Evolutionary conservation across 129 eudicot species (phyloP), one percentile per base, ranked within the genome.

Genomic region (Artemisia tridentata): DNA sequence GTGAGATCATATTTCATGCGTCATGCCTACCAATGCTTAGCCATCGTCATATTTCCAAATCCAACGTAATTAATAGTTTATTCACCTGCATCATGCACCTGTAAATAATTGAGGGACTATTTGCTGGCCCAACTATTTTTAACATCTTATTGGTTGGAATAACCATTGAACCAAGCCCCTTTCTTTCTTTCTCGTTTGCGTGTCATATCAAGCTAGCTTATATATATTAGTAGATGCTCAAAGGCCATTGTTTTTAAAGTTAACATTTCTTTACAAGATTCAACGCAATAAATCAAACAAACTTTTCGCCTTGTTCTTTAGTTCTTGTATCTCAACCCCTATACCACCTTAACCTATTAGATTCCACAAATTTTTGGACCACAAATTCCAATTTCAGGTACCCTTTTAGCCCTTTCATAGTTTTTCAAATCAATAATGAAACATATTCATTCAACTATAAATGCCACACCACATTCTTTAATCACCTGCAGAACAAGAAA

Each of bases 381-480:
- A 70, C 80, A 60, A 68, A 68, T 69, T 61, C 75, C 71, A 51
- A 16, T 69, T 47, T 77, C 80, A 77, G 71, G 65, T 61, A 53
- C 65, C 57, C 69, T 69, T 59, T 61, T 61, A n/a, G 56, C 58
- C 75, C 21, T 69, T 75, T 67, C 57, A 55, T 31, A 65, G 38
- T 46, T 75, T 69, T 70, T 69, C 76, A 77, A 69, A 70, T 70
- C 81, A 14, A 70, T 77, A 14, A 70, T 77, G 81, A 70, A 63
- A 9, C 81, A 66, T 63, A 63, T 77, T 62, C 50, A 13, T 16
- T 5, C 72, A 63, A 34, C 67, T 77, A 77, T 77, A 77, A 77
- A 77, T 63, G 60, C 76, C 67, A 70, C 76, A 11, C 20, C 45
- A 70, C 65, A 46, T 63, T 77, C 81, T 21, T 38, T 51, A 62